These are phyloP conservation scores for Zoysia matrella DNA, from an alignment of 202 grass and related monocot genomes.

Conservation along the genomic window DNA sequence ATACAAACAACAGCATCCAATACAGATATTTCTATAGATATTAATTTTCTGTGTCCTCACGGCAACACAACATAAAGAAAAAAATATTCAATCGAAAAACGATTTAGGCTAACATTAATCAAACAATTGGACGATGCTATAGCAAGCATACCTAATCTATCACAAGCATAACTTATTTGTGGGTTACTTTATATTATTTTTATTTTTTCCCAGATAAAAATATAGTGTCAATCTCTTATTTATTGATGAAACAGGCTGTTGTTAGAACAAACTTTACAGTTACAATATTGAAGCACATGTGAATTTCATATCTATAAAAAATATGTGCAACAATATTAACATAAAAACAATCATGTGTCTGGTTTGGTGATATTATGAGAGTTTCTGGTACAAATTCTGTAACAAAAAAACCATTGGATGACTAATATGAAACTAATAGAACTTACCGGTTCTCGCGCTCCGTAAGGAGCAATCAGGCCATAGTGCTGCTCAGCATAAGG, in stretches of 20 bases:
- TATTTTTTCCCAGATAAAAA: not conserved
- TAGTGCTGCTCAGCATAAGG: constrained; percentile 68
- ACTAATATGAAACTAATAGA: constrained; percentile 13
- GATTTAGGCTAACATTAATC: not conserved
- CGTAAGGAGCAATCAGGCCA: constrained; percentile 63
- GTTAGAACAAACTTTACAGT: not conserved
- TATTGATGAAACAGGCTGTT: not conserved
- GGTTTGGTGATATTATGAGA: not conserved
- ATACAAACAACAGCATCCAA: not conserved
- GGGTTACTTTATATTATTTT: not conserved
- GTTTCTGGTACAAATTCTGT: not conserved
- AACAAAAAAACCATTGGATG: not conserved
- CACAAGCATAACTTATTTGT: too few relatives aligned
- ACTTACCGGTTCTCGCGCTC: constrained; percentile 42
- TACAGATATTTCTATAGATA: too few relatives aligned
- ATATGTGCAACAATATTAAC: not conserved
- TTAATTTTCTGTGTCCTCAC: too few relatives aligned
- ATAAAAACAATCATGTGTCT: too few relatives aligned
- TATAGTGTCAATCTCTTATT: not conserved
- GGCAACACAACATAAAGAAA: too few relatives aligned
- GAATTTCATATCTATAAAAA: constrained; percentile 22
- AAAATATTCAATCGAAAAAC: too few relatives aligned
- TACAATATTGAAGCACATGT: not conserved
- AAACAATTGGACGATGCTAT: not conserved
- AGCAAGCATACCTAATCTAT: too few relatives aligned